phyloP scores from a whole-genome alignment of 2,329 filamentous ascomycete genomes.

The Aspergillus flavus region DNA sequence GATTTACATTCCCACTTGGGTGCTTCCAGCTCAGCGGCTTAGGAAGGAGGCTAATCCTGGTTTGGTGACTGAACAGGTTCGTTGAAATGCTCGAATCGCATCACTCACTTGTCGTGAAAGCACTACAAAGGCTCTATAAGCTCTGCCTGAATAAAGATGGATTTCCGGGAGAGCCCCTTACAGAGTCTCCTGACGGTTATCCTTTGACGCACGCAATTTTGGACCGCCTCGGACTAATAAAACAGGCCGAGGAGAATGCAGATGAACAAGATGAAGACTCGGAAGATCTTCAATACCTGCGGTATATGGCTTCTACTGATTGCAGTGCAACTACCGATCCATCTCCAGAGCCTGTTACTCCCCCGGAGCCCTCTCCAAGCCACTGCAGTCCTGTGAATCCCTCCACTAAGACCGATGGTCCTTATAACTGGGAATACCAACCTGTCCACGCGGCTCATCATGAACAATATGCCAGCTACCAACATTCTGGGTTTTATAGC shows the following conservation, averaged over 20 bases:
- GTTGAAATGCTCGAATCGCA: slow-evolving; percentile 50
- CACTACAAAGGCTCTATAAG: slow-evolving; percentile 45
- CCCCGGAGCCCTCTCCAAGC: slow-evolving; percentile 33
- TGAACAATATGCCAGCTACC: slow-evolving; percentile 25
- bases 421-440: slow-evolving; percentile 35
- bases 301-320: slow-evolving; percentile 38
- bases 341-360: slow-evolving; percentile 40
- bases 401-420: slow-evolving; percentile 18
- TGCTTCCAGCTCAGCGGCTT: background rate
- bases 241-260: slow-evolving; percentile 44
- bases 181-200: slow-evolving; percentile 42
- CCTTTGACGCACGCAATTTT: slow-evolving; percentile 47
- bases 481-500: slow-evolving; percentile 24
- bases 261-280: slow-evolving; percentile 39
- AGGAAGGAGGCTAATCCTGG: slow-evolving; percentile 5
- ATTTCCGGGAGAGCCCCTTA: slow-evolving; percentile 46
- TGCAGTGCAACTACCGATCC: slow-evolving; percentile 42
- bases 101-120: slow-evolving; percentile 46
- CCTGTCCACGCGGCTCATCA: slow-evolving; percentile 19
- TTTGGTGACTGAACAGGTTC: slow-evolving; percentile 32
- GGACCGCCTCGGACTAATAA: slow-evolving; percentile 46
- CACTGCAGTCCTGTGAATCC: slow-evolving; percentile 23
- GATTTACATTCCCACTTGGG: background rate
- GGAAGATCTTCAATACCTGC: slow-evolving; percentile 41
- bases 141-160: slow-evolving; percentile 46